These are phyloP conservation scores for Didymellaceae sp. DNA, from an alignment of 2,329 filamentous ascomycete species.

Conservation along the genomic window DNA sequence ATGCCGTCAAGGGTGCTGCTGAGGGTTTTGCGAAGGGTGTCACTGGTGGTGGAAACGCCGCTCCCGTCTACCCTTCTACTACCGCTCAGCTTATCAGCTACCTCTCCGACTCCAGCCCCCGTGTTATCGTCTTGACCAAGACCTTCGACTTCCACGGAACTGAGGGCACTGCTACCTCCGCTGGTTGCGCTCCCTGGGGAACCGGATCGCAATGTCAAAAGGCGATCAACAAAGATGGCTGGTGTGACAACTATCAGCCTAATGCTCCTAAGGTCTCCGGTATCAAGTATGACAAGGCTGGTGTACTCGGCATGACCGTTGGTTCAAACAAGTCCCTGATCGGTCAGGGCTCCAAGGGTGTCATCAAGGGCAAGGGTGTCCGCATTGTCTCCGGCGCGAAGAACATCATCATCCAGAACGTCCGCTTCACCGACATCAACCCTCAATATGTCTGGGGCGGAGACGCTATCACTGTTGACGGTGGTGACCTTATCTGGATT, in stretches of 20 bases:
- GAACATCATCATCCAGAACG: constrained; percentile 61
- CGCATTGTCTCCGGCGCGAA: constrained; percentile 49
- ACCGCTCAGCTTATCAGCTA: constrained; percentile 64
- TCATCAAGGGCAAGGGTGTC: constrained; percentile 66
- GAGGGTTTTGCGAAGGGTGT: constrained; percentile 46
- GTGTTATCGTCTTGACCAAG: constrained; percentile 65
- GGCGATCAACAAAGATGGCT: constrained; percentile 66
- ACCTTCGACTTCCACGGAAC: constrained; percentile 62
- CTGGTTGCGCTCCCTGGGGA: constrained; percentile 62
- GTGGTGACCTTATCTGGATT: constrained; percentile 34
- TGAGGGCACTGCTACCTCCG: constrained; percentile 60
- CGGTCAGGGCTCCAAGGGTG: constrained; percentile 59
- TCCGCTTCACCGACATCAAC: constrained; percentile 54
- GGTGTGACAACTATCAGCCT: constrained; percentile 63
- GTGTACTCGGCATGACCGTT: constrained; percentile 58
- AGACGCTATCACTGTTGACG: constrained; percentile 44
- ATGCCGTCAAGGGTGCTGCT: constrained; percentile 34
- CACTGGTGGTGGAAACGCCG: constrained; percentile 31
- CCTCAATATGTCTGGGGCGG: constrained; percentile 47
- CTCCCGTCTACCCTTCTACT: constrained; percentile 31
- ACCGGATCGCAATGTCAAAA: constrained; percentile 63
- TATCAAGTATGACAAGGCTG: constrained; percentile 60
- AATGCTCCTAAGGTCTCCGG: constrained; percentile 55
- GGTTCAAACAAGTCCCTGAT: constrained; percentile 65
- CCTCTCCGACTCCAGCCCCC: constrained; percentile 60